A percentile compares a stretch with the other conserved stretches of the same genome.
phyloP scores from a whole-genome alignment of 768 basidiomycete genomes.

The Tulasnella sp. region DNA sequence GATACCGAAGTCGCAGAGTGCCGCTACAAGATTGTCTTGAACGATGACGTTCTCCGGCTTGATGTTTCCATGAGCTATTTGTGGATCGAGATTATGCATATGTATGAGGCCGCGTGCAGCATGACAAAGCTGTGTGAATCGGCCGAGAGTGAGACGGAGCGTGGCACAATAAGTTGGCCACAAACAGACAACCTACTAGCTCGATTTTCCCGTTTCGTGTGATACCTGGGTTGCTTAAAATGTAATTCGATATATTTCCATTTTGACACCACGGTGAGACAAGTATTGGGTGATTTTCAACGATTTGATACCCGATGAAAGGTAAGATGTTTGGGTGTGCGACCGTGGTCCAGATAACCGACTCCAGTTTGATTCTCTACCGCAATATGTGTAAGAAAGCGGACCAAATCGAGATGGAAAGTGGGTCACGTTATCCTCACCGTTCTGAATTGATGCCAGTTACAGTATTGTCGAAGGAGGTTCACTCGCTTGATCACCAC shows the following conservation, averaged over 20 bases:
- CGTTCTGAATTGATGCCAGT: neutral
- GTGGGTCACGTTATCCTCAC: neutral
- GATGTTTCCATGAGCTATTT: neutral
- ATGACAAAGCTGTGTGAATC: neutral
- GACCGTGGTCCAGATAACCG: neutral
- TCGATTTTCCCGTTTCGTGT: neutral
- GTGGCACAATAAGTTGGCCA: neutral
- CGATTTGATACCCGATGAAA: neutral
- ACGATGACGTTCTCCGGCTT: neutral
- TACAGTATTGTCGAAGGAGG: neutral
- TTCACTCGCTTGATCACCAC: neutral
- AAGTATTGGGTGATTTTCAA: neutral
- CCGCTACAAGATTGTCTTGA: neutral
- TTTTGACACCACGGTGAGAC: neutral
- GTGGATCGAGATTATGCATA: neutral
- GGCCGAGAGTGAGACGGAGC: neutral
- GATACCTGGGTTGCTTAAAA: neutral
- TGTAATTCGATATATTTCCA: neutral
- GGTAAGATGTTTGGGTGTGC: neutral
- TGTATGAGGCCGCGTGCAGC: neutral
- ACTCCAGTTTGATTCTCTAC: neutral
- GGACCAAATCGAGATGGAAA: neutral
- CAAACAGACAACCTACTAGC: neutral
- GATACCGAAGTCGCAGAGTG: neutral
- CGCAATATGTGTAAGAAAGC: neutral